These are phyloP conservation scores for Dryas octopetala DNA, from an alignment of 306 rosid genomes.

Conservation along the genomic window DNA sequence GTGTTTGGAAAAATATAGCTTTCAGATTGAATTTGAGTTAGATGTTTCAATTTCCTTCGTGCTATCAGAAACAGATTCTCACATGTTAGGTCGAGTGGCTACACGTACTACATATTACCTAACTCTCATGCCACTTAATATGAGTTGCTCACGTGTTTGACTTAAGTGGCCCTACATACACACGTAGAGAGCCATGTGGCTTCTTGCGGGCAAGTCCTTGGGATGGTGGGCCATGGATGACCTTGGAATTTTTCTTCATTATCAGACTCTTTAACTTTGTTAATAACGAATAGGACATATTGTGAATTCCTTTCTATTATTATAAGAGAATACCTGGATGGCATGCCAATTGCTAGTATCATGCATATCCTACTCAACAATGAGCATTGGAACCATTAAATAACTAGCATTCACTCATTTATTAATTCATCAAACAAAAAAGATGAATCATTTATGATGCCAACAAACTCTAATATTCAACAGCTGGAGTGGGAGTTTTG, in stretches of 20 bases:
- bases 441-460: constrained; percentile 10
- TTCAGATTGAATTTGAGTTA: no score
- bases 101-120: no score
- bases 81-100: no score
- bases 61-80: no score
- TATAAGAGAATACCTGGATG: not conserved
- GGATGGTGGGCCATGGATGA: not conserved
- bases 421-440: not conserved
- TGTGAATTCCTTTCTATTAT: not conserved
- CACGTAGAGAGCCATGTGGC: constrained; percentile 2
- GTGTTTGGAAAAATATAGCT: no score
- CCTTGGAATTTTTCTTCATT: not conserved
- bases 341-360: not conserved
- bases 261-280: not conserved
- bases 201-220: not conserved
- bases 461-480: constrained; percentile 21
- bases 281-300: not conserved
- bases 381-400: not conserved
- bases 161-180: no score
- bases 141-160: no score
- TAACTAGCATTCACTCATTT: not conserved
- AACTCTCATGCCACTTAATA: no score
- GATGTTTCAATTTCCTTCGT: not conserved
- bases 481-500: constrained; percentile 31
- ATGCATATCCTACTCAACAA: not conserved